Base-by-base conservation (phyloP, 305 asterid genomes). In the Solanum aculeatissimum region DNA sequence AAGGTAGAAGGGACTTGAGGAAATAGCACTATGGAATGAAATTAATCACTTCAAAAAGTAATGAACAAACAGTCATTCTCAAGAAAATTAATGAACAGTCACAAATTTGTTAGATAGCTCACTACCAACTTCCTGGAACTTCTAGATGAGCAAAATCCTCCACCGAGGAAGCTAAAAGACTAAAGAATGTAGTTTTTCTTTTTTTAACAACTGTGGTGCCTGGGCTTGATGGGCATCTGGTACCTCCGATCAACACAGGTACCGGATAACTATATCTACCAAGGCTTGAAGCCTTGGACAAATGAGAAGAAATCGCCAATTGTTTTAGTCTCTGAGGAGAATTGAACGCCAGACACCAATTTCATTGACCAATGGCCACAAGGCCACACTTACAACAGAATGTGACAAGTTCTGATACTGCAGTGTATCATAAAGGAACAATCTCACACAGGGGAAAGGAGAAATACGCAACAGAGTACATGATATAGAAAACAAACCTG, bases 401-500 rank as follows among this genome's bases (percentile, higher is more conserved):
- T 9, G 16, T 27, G 63, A 49, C 62, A 49, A 27, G 63, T 75
- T 18, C 14, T 19, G 9, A 0, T 27, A 77, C 45, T 29, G 63
- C 29, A 51, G 4, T 29, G 25, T 29, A 77, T n/a, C 19, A 51
- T 2, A 63, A 42, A 45, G 9, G 57, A 63, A 65, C 18, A 45
- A 51, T 63, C 74, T 54, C 71, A 83, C 15, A 9, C 65, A 38
- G 83, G 58, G 58, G 10, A 23, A 35, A 63, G 75, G 70, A 81
- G 9, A 42, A 43, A 47, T 57, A 29, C 1, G 23, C n/a, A 12
- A 70, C 78, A 1, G 18, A 53, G 42, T 65, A 40, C 58, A 81
- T 45, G 49, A 63, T 69, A 68, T 16, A 16, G 54, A 57, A 42
- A 47, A 27, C 83, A 62, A 89, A 95, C 99, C 99, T 97, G 99